Evolutionary conservation across 2,329 filamentous ascomycete species (phyloP), one percentile per base, ranked within the genome.

Genomic region (Clarireedia paspali): DNA sequence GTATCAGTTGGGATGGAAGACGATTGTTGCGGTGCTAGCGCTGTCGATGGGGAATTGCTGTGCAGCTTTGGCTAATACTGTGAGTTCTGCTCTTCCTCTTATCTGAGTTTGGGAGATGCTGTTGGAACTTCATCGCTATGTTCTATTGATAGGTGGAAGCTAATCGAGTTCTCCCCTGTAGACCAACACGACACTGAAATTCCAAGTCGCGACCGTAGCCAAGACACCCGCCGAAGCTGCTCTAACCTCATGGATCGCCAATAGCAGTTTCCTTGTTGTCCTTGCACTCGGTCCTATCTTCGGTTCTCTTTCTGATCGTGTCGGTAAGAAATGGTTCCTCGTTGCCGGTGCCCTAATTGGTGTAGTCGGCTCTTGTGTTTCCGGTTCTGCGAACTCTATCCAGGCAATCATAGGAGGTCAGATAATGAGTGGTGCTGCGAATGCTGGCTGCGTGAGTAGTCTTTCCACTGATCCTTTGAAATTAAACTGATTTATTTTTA

Each of bases 281-380:
- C 36, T 62, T 14, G 60, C 60, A 34, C 48, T 59, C 30, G 60
- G 60, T 9, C 60, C 60, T 3, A 57, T 62, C 5, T 60, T 60
- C 26, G 60, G 60, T 3, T 60, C 55, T 7, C 50, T 59, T 2
- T 40, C 47, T 49, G 60, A 62, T 52, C 52, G 60, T 20, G 36
- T 62, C 5, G 60, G 60, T 4, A 62, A 62, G 42, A 62, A 62
- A 52, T 61, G 57, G 57, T 62, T 62, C 23, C 38, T 62, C 14
- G 60, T 62, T 17, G 17, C 50, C 5, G 60, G 60, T 30, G 57
- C 55, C 17, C 17, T 59, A 9, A 23, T 60, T 20, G 60, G 60
- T 6, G 46, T 62, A 36, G 42, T 58, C 7, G 59, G 59, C 5
- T 54, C 52, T 12, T 12, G 42, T 12, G 51, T 62, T 15, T 50